Percentiles rank a stretch among this genome's conserved stretches.
These are phyloP conservation scores for Arthonia radiata DNA, from an alignment of 495 filamentous ascomycete genomes.

Conservation along the genomic window DNA sequence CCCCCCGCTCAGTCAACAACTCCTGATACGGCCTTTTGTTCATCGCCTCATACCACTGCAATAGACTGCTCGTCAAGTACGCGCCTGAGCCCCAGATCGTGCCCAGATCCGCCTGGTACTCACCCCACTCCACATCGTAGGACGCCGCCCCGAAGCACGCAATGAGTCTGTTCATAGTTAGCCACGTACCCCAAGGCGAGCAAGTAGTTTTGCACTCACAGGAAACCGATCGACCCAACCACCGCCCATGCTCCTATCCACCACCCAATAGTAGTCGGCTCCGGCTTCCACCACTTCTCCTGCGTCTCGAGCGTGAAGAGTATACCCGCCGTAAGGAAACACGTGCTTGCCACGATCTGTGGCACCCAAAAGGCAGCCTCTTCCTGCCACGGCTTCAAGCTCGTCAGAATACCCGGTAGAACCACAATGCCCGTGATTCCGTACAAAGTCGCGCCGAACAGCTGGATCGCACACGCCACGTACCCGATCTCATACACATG, in stretches of 20 bases:
- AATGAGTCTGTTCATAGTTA: background rate
- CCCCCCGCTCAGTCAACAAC: conserved; percentile 2
- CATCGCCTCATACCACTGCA: conserved; percentile 4
- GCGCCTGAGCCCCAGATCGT: conserved; percentile 4
- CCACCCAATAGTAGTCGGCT: conserved; percentile 4
- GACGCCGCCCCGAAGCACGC: conserved; percentile 1
- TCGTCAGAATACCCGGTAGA: conserved; percentile 4
- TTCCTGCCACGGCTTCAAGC: conserved; percentile 2
- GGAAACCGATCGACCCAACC: conserved; percentile 6
- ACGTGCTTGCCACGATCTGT: conserved; percentile 5
- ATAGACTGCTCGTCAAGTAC: conserved; percentile 5
- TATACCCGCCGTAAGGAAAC: conserved; percentile 4
- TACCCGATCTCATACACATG: conserved; percentile 8
- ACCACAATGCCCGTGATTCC: conserved; percentile 2
- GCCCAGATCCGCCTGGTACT: conserved; percentile 3
- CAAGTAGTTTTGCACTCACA: too few relatives aligned
- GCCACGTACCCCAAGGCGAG: too few relatives aligned
- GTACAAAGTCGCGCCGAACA: conserved; percentile 5
- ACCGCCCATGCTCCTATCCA: conserved; percentile 5
- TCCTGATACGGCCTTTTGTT: conserved; percentile 2
- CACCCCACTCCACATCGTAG: conserved; percentile 3
- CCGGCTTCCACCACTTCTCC: conserved; percentile 6
- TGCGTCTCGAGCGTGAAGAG: conserved; percentile 6
- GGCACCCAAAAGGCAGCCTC: conserved; percentile 6
- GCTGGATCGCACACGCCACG: conserved; percentile 4